phyloP scores from a whole-genome alignment of 176 grass and related monocot species.

The Tillandsia leiboldiana region DNA sequence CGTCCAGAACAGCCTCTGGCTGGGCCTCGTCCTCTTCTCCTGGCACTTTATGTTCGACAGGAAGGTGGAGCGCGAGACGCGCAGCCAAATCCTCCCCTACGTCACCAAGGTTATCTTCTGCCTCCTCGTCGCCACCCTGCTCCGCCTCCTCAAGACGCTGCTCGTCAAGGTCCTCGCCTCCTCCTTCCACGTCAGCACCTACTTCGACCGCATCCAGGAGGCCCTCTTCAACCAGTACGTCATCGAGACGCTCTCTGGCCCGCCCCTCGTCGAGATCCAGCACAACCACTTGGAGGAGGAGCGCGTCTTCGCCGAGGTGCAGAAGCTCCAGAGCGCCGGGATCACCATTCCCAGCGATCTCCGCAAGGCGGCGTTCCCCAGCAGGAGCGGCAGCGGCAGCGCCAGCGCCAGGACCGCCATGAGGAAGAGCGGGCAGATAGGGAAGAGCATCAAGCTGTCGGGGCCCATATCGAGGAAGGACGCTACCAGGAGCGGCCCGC shows the following conservation, averaged over 20 bases:
- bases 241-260: slow-evolving; percentile 84
- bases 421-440: slow-evolving; percentile 9
- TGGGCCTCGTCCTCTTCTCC: slow-evolving; percentile 62
- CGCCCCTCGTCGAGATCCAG: slow-evolving; percentile 40
- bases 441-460: slow-evolving; percentile 36
- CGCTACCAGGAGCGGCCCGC: slow-evolving; percentile 42
- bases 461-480: slow-evolving; percentile 18
- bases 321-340: slow-evolving; percentile 62
- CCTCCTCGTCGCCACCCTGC: slow-evolving; percentile 61
- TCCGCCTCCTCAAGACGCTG: slow-evolving; percentile 78
- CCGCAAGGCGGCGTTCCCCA: slow-evolving; percentile 29
- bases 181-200: slow-evolving; percentile 94
- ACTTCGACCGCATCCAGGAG: slow-evolving; percentile 95
- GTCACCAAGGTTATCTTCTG: slow-evolving; percentile 85
- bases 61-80: slow-evolving; percentile 20
- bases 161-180: slow-evolving; percentile 89
- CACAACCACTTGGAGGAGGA: slow-evolving; percentile 32
- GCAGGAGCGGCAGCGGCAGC: not conserved
- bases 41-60: slow-evolving; percentile 77
- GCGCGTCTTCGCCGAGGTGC: slow-evolving; percentile 64
- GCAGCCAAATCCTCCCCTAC: slow-evolving; percentile 49
- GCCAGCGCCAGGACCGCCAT: not conserved
- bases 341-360: slow-evolving; percentile 55
- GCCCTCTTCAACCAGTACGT: slow-evolving; percentile 95
- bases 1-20: slow-evolving; percentile 89